Evolutionary conservation across 768 basidiomycete species (phyloP).

Genomic region (Agrocybe chaxingu): DNA sequence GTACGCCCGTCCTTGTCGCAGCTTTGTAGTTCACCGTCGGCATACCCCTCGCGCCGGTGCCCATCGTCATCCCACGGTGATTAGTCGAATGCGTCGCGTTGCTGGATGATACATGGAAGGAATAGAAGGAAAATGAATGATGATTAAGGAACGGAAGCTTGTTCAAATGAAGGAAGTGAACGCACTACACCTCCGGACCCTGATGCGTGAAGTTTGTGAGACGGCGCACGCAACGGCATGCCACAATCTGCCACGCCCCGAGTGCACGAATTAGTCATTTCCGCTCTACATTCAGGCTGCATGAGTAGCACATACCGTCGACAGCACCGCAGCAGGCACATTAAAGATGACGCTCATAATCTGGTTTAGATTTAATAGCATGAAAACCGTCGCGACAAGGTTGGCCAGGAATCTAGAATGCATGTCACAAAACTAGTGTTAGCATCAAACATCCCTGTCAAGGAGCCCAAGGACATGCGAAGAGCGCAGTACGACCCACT

Average conservation of each 20-base stretch:
- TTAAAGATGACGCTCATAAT: slow-evolving; percentile 69
- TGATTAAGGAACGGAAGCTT: no score
- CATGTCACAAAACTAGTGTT: background rate
- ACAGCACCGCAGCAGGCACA: slow-evolving; percentile 56
- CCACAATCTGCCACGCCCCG: slow-evolving; percentile 41
- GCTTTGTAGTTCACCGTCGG: slow-evolving; percentile 19
- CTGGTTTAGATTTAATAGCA: slow-evolving; percentile 61
- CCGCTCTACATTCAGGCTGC: background rate
- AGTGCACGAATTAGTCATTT: background rate
- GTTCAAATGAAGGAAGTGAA: background rate
- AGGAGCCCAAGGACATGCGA: background rate
- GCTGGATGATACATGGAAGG: slow-evolving; percentile 6
- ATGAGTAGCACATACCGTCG: slow-evolving; percentile 35
- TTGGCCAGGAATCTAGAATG: slow-evolving; percentile 40
- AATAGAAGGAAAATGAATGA: background rate
- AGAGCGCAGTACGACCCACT: slow-evolving; percentile 19
- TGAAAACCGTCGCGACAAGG: slow-evolving; percentile 53
- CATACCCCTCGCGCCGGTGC: slow-evolving; percentile 13
- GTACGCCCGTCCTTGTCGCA: slow-evolving; percentile 30
- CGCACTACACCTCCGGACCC: slow-evolving; percentile 46
- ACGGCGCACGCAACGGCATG: slow-evolving; percentile 57
- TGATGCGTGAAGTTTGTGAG: slow-evolving; percentile 46
- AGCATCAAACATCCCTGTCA: background rate
- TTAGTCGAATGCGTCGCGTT: slow-evolving; percentile 21
- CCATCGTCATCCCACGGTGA: slow-evolving; percentile 18